Percentiles rank a stretch among this genome's conserved stretches.
Conservation (phyloP, 1,139 yeast genomes). For the Casaregolazyma lundiana region DNA sequence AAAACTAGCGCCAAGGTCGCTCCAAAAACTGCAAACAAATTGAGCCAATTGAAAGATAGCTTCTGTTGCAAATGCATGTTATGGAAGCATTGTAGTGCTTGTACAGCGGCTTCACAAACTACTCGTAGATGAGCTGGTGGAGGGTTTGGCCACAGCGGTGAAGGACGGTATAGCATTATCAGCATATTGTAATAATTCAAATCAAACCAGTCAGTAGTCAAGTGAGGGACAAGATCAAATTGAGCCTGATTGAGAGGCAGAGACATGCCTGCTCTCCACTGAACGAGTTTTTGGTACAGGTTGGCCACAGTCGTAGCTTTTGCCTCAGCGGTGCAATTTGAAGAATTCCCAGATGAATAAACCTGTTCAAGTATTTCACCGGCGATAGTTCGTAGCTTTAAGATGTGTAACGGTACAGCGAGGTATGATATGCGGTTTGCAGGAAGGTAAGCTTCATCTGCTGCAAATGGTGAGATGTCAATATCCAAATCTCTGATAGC, state of each 20-base stretch:
- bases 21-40: slow-evolving; percentile 20
- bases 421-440: slow-evolving; percentile 12
- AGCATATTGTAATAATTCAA: slow-evolving; percentile 25
- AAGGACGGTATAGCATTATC: slow-evolving; percentile 25
- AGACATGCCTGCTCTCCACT: slow-evolving; percentile 24
- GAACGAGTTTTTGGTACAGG: slow-evolving; percentile 21
- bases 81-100: slow-evolving; percentile 20
- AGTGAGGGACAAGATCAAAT: slow-evolving; percentile 20
- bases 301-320: slow-evolving; percentile 14
- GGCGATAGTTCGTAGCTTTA: slow-evolving; percentile 21
- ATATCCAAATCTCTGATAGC: slow-evolving; percentile 25
- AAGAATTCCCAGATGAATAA: slow-evolving; percentile 12
- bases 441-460: slow-evolving; percentile 5
- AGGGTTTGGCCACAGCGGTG: slow-evolving; percentile 24
- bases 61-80: slow-evolving; percentile 19
- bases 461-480: slow-evolving; percentile 16
- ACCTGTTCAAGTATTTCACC: slow-evolving; percentile 22
- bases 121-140: slow-evolving; percentile 17
- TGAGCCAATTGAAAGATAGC: slow-evolving; percentile 23
- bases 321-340: not conserved
- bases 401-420: slow-evolving; percentile 21
- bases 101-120: slow-evolving; percentile 20
- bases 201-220: slow-evolving; percentile 25
- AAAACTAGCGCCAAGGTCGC: slow-evolving; percentile 21
- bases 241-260: slow-evolving; percentile 21